phyloP scores from a whole-genome alignment of 1,284 basidiomycete genomes.

The Cryptococcus sp. region DNA sequence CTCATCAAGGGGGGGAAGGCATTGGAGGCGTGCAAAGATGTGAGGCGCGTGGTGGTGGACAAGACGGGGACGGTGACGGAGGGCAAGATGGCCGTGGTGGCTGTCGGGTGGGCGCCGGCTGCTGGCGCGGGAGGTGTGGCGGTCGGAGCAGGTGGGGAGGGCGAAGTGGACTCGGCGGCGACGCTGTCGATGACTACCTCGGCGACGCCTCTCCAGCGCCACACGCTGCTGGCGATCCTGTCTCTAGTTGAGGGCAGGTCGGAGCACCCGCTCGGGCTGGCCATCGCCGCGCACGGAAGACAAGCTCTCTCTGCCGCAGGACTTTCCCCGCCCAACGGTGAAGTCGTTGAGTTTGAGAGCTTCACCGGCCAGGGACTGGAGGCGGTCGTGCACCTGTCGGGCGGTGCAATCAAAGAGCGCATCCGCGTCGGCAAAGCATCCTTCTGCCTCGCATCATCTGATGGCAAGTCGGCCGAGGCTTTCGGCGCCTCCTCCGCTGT shows the following conservation, averaged over 20 bases:
- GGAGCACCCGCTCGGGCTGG: slow-evolving; percentile 93
- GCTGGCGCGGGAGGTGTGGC: slow-evolving; percentile 12
- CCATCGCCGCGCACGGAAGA: slow-evolving; percentile 77
- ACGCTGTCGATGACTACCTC: slow-evolving; percentile 45
- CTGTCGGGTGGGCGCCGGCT: slow-evolving; percentile 67
- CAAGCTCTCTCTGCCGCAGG: slow-evolving; percentile 58
- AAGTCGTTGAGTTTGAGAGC: slow-evolving; percentile 67
- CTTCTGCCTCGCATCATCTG: slow-evolving; percentile 55
- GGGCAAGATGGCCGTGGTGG: slow-evolving; percentile 73
- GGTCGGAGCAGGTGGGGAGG: slow-evolving; percentile 6
- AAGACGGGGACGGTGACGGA: slow-evolving; percentile 97
- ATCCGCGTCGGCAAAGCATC: slow-evolving; percentile 71
- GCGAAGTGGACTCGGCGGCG: slow-evolving; percentile 31
- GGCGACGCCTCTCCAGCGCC: slow-evolving; percentile 52
- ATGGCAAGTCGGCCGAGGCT: slow-evolving; percentile 30
- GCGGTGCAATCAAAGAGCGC: slow-evolving; percentile 40
- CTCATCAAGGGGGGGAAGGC: slow-evolving; percentile 96
- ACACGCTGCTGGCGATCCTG: slow-evolving; percentile 72
- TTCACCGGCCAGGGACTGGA: slow-evolving; percentile 85
- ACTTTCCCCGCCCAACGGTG: slow-evolving; percentile 52
- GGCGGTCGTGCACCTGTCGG: slow-evolving; percentile 59
- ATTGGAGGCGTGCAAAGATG: slow-evolving; percentile 80
- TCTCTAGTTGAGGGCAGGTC: slow-evolving; percentile 83
- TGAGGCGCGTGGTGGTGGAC: slow-evolving; percentile 83
- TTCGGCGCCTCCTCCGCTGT: slow-evolving; percentile 7